Evolutionary conservation across 1,284 basidiomycete genomes (phyloP).

Genomic region (Coniferiporia weirii): DNA sequence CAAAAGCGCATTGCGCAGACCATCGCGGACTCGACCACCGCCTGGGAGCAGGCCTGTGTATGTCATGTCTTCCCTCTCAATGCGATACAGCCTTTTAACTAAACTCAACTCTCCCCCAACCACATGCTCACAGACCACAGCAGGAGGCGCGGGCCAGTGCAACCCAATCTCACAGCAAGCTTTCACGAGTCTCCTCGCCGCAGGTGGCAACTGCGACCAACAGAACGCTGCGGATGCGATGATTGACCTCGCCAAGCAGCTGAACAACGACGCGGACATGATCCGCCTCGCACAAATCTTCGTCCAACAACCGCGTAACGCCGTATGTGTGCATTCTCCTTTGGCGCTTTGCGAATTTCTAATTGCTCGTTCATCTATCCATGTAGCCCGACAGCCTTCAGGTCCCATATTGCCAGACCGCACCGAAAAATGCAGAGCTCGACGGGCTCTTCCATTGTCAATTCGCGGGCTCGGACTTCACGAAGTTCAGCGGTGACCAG

Average conservation of each 20-base stretch:
- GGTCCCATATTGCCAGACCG: conserved; percentile 37
- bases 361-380: neutral
- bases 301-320: conserved; percentile 52
- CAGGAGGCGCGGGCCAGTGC: conserved; percentile 23
- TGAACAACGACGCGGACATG: conserved; percentile 28
- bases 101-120: neutral
- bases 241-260: conserved; percentile 29
- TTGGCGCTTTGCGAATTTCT: neutral
- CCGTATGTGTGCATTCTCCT: conserved; percentile 25
- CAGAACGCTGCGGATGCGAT: conserved; percentile 30
- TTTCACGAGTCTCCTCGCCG: conserved; percentile 25
- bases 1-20: conserved; percentile 25
- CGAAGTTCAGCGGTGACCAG: conserved; percentile 30
- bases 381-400: conserved; percentile 31
- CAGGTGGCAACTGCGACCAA: conserved; percentile 27
- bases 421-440: conserved; percentile 37
- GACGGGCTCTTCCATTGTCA: conserved; percentile 41
- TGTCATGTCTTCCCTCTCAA: neutral
- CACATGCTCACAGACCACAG: neutral
- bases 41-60: conserved; percentile 24
- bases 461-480: conserved; percentile 31
- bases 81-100: neutral
- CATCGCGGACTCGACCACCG: conserved; percentile 21
- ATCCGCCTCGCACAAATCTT: conserved; percentile 34
- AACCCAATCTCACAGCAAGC: conserved; percentile 23